Evolutionary conservation across 768 basidiomycete species (phyloP), one percentile per base, ranked within the genome.

Genomic region (Cubamyces lactineus): DNA sequence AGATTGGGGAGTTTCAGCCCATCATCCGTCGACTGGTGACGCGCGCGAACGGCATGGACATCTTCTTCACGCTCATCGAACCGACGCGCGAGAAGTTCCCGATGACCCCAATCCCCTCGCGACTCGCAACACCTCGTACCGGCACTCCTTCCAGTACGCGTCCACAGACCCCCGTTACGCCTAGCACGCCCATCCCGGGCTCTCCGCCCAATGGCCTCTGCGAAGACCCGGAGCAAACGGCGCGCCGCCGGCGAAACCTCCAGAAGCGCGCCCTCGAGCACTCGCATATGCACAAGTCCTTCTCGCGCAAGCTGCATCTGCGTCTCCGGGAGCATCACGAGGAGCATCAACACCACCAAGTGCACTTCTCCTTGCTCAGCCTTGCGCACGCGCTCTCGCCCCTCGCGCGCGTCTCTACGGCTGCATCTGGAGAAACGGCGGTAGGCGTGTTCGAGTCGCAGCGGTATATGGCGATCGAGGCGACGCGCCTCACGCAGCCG

Each of bases 401-500:
- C 24, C 43, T 66, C 3, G 53, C 66, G 23, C 59, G 57, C n/a
- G 58, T 62, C 13, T 28, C 59, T 2, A 52, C 63, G 38, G 6
- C 53, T 11, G 38, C 61, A 3, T 49, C 63, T 2, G 45, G 26
- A 21, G 86, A 90, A 67, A 75, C 79, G 28, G 82, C 82, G 0
- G 90, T 91, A 0, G 90, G 88, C 1, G 84, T 89, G 15, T 91
- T 91, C 61, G 89, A 91, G 74, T 83, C 83, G 2, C 85, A 89
- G 66, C 74, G 83, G 28, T 91, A 90, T 69, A 75, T 90, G 59
- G 83, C 90, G 63, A 75, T 91, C 2, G 89, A 91, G 69, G 80
- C 82, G 26, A 81, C 74, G 30, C 73, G 81, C 41, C 71, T 86
- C 39, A 71, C 74, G 34, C 84, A 87, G 61, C 84, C 84, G 1